Evolutionary conservation across 2,329 filamentous ascomycete genomes (phyloP), one percentile per base, ranked within the genome.

Genomic region (Microdochium paspali): DNA sequence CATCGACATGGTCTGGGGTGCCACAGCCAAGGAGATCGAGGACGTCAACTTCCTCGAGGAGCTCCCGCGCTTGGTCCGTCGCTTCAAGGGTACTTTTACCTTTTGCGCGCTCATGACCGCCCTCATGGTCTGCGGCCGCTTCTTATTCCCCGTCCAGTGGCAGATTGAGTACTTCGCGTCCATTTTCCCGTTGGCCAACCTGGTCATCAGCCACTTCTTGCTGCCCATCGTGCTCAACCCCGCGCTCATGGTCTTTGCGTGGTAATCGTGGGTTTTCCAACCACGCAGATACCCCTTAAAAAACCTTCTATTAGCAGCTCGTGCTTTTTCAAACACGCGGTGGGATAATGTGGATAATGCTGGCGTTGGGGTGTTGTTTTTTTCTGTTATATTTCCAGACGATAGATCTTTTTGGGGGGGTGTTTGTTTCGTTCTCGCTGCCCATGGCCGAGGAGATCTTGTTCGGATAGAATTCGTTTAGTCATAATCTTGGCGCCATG

Each of bases 181-280:
- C 47, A 79, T 85, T 58, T 80, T 70, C 55, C 80, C 81, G 21
- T 60, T 84, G 23, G 63, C 62, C 21, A 71, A 67, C 32, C 65
- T 79, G 31, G 65, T 82, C 10, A 61, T 70, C 42, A 69, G 67
- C 31, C 78, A 83, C 58, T 77, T 82, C 57, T 61, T 77, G 35
- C 61, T 82, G 49, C 80, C 80, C 10, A 72, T 84, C 44, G 69
- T 70, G 48, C 62, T 84, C 51, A 84, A 84, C 55, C 80, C 80
- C 20, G 77, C 76, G 45, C 58, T 84, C 65, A 83, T 84, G 79
- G 70, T 73, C 58, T 80, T 82, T 57, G 78, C 73, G 42, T 82
- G 73, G 69, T 82, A 69, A 57, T 47, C 12, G 13, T 28, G 13
- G 13, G n/a, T n/a, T n/a, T n/a, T n/a, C n/a, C n/a, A n/a, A n/a